Evolutionary conservation across 495 filamentous ascomycete species (phyloP), one percentile per base, ranked within the genome.

Genomic region (Neurospora discreta): DNA sequence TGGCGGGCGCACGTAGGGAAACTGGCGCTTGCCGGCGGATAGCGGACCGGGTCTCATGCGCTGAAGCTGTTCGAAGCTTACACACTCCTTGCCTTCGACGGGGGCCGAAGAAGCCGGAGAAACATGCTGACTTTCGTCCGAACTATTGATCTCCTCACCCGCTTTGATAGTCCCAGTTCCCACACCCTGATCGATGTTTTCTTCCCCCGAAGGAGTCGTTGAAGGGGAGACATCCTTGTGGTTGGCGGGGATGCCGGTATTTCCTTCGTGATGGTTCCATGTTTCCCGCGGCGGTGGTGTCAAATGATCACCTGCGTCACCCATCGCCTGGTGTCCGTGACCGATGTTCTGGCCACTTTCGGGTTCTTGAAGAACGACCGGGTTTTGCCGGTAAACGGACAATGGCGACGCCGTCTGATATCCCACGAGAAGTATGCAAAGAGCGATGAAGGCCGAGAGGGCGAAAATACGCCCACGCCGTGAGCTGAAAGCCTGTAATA

Each of bases 1-100:
- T 11, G 78, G 76, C 3, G 89, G 89, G 16, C 88, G 85, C 68
- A 87, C 83, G 58, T 83, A 88, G 9, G 88, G 84, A 74, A 90
- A 82, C 73, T 80, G 72, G 73, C 83, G 82, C 60, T 74, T 76
- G 18, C 83, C 83, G 23, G 75, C 71, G 39, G 83, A 83, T n/a
- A 71, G 70, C 30, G 83, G 82, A 10, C 75, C 77, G 20, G 84
- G 80, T 40, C 69, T 75, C 73, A 68, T 20, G 3, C 39, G 18
- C 41, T 80, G 78, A 33, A 75, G 44, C 13, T 23, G 0, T 43
- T 79, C 75, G 42, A 80, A 79, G 68, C 26, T 33, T 30, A 65
- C 5, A 58, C 78, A 79, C 5, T 70, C 39, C 23, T 60, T 23
- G 36, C 36, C 36, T 13, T 38, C n/a, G 18, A 71, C 52, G 9